Evolutionary conservation across 2,329 filamentous ascomycete genomes (phyloP), one percentile per base, ranked within the genome.

Genomic region (Gaeumannomyces tritici): DNA sequence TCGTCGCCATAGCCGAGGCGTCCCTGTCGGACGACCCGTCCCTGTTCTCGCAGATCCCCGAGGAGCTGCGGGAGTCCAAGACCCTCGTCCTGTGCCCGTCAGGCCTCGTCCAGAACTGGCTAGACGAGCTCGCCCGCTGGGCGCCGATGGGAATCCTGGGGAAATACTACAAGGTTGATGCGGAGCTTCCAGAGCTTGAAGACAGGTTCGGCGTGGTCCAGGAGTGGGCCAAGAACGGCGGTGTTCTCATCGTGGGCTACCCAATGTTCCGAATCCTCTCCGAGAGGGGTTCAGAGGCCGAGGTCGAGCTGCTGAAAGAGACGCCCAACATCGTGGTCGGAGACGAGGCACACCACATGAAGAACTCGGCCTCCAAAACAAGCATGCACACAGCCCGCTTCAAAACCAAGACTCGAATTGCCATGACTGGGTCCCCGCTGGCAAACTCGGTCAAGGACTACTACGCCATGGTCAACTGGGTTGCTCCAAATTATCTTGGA

Each of bases 391-490:
- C 87, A 26, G 76, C 76, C 1, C 72, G 76, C 13, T 88, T 97
- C 70, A 79, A 72, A 64, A 89, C 91, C 0, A 83, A 77, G 62
- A 87, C 82, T 64, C 86, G 92, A 13, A 89, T 97, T 66, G 93
- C 91, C 7, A 78, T 97, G 65, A 96, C 92, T 0, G 93, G 92
- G 0, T 93, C 92, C 0, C 93, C 93, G 0, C 77, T 97, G 61
- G 87, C 90, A 5, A 97, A 96, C 70, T 89, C 91, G 61, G 85
- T 96, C 0, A 77, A 83, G 31, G 93, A 97, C 68, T 96, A 96
- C 70, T 91, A 88, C 70, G 77, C 86, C n/a, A 90, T 96, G 84
- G 88, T 96, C 63, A 83, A 93, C 65, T 96, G 91, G 91, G 86
- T 95, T 60, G 87, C 90, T 1, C 89, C 90, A 0, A 85, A 84